Percentiles rank a stretch among this genome's conserved stretches.
Evolutionary conservation across 2,329 filamentous ascomycete species (phyloP).

Genomic region (Fusarium newnesense): DNA sequence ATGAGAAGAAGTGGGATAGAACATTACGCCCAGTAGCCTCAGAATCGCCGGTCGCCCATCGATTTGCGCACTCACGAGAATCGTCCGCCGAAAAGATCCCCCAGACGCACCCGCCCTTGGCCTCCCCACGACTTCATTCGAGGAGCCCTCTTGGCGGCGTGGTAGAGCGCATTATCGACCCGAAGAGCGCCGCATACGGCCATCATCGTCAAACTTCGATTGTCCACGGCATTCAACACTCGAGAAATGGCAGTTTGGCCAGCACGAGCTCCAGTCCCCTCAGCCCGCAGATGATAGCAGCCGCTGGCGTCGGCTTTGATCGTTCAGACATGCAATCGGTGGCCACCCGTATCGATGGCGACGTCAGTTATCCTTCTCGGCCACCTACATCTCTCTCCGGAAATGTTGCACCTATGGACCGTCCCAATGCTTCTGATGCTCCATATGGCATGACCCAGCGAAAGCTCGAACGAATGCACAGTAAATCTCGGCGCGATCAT

Average conservation of each 20-base stretch:
- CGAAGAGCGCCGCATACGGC: conserved; percentile 71
- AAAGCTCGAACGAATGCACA: conserved; percentile 70
- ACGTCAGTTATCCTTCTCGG: conserved; percentile 52
- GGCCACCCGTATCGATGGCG: conserved; percentile 56
- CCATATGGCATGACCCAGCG: conserved; percentile 58
- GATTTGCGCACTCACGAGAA: conserved; percentile 65
- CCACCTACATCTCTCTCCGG: conserved; percentile 62
- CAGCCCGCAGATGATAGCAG: conserved; percentile 85
- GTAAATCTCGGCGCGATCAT: conserved; percentile 76
- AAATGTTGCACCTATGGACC: conserved; percentile 52
- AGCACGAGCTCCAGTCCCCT: conserved; percentile 85
- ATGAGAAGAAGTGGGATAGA: conserved; percentile 61
- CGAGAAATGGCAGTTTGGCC: conserved; percentile 85
- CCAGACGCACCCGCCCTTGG: conserved; percentile 45
- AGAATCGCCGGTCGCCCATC: conserved; percentile 53
- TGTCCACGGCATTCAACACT: conserved; percentile 95
- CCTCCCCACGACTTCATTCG: conserved; percentile 54
- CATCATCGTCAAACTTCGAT: conserved; percentile 98
- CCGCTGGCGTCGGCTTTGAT: conserved; percentile 68
- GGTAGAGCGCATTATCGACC: conserved; percentile 64
- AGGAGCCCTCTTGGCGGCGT: conserved; percentile 55
- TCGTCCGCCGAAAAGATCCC: conserved; percentile 67
- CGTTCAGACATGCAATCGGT: conserved; percentile 62
- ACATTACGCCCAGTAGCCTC: conserved; percentile 59
- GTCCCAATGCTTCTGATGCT: conserved; percentile 58